Conservation (phyloP, 164 flowering plant species). For the Liquidambar formosana region DNA sequence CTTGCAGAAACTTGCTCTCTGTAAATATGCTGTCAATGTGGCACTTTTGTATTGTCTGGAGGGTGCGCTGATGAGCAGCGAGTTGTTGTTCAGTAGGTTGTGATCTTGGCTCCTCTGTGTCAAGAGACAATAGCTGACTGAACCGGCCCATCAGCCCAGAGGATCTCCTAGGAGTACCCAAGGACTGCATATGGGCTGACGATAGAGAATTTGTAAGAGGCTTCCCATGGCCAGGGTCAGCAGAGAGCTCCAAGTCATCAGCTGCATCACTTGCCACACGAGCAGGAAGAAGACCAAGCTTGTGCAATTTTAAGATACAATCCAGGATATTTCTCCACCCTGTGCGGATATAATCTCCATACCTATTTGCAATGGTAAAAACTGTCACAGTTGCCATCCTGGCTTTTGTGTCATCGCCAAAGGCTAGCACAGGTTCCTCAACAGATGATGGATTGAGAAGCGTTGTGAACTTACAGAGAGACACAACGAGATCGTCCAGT, state of each 20-base stretch:
- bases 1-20: slow-evolving; percentile 66
- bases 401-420: slow-evolving; percentile 36
- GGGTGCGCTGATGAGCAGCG: slow-evolving; percentile 55
- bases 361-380: slow-evolving; percentile 40
- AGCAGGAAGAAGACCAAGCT: slow-evolving; percentile 31
- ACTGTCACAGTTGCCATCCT: slow-evolving; percentile 39
- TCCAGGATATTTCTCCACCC: slow-evolving; percentile 47
- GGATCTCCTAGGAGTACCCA: slow-evolving; percentile 28
- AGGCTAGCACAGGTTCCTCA: slow-evolving; percentile 27
- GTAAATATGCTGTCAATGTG: slow-evolving; percentile 62
- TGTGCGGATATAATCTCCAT: slow-evolving; percentile 36
- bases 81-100: slow-evolving; percentile 57
- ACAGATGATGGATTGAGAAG: slow-evolving; percentile 25
- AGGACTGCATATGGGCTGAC: slow-evolving; percentile 13
- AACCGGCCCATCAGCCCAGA: slow-evolving; percentile 41
- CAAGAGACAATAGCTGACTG: slow-evolving; percentile 61
- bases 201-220: slow-evolving; percentile 24
- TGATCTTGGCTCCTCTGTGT: slow-evolving; percentile 57
- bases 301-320: slow-evolving; percentile 38
- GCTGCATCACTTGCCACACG: slow-evolving; percentile 31
- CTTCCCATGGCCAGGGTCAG: slow-evolving; percentile 15
- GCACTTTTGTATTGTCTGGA: slow-evolving; percentile 55
- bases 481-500: slow-evolving; percentile 40
- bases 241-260: slow-evolving; percentile 21
- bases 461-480: slow-evolving; percentile 41